phyloP scores from a whole-genome alignment of 2,329 filamentous ascomycete species.

The Metarhizium anisopliae region DNA sequence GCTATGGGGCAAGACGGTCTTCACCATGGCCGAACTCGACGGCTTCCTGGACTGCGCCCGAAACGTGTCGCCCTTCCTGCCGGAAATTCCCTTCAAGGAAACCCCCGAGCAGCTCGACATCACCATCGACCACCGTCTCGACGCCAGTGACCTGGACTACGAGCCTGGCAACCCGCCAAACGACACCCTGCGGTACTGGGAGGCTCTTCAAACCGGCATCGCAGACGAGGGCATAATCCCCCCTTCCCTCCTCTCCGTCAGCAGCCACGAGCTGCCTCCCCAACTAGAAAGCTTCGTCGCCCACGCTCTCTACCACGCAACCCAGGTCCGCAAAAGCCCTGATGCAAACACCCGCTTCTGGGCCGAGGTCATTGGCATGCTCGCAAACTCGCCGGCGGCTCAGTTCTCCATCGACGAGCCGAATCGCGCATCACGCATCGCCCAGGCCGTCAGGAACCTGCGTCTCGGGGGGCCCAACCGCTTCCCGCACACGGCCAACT shows the following conservation, averaged over 20 bases:
- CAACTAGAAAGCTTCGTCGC: slow-evolving; percentile 4
- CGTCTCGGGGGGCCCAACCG: slow-evolving; percentile 1
- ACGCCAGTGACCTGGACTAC: slow-evolving; percentile 3
- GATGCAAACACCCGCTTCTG: neutral
- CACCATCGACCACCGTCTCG: slow-evolving; percentile 7
- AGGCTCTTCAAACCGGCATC: neutral
- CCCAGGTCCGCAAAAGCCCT: neutral
- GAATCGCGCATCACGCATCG: slow-evolving; percentile 1
- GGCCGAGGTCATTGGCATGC: slow-evolving; percentile 4
- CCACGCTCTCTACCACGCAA: neutral
- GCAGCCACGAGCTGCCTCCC: neutral
- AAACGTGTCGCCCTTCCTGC: slow-evolving; percentile 4
- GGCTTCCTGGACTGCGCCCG: slow-evolving; percentile 7
- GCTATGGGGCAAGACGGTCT: slow-evolving; percentile 2
- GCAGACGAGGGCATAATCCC: slow-evolving; percentile 3
- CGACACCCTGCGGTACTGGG: slow-evolving; percentile 1
- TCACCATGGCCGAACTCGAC: slow-evolving; percentile 7
- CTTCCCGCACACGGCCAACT: slow-evolving; percentile 8
- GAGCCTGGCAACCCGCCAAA: neutral
- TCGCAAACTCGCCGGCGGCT: slow-evolving; percentile 2
- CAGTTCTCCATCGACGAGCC: slow-evolving; percentile 2
- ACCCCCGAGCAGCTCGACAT: slow-evolving; percentile 6
- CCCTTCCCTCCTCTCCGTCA: slow-evolving; percentile 4
- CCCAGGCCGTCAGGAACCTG: slow-evolving; percentile 7
- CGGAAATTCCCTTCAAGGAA: slow-evolving; percentile 6